Base-by-base conservation (phyloP, 805 yeast genomes). In the Myxozyma mucilagina region DNA sequence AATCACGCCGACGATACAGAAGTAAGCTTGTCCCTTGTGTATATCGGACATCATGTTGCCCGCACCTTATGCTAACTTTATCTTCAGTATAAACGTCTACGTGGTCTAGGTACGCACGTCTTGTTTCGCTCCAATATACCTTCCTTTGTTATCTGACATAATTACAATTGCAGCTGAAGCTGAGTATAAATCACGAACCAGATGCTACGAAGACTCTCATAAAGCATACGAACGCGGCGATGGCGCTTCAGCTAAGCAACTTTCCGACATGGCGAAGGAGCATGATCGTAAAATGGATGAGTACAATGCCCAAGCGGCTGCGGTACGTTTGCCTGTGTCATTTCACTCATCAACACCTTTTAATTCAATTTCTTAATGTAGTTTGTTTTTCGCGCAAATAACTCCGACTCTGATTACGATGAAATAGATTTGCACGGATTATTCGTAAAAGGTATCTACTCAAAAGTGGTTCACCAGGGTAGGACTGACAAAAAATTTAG, bases 361-460 rank as follows among this genome's bases (percentile, higher is more conserved):
- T 29, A 24, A 13, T 13, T 24, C 4, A 8, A 36, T 42, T 14
- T 35, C 8, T n/a, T 34, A 29, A 7, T 16, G 32, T 36, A 71
- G 72, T 91, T 86, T 70, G 97, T 89, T 1, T 93, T 93, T 73
- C 78, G 86, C 47, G 92, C 88, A 66, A 93, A 93, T 73, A 93
- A 93, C 71, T 83, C 89, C 43, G 97, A 92, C 70, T 86, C 93
- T n/a, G 85, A 82, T 36, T 79, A 80, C 29, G 87, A 90, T 73
- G 98, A 93, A 74, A 90, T 93, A 64, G 98, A 93, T 75, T 79
- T 93, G 56, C 99, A 93, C 73, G 99, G 99, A 0, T 77, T 93
- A 35, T 92, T 80, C 68, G 96, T 93, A 18, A 87, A 86, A 51
- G 70, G 70, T 67, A 41, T 34, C 47, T 44, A 10, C 34, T 29